Evolutionary conservation across 2,329 filamentous ascomycete genomes (phyloP).

Genomic region (Seiridium unicorne): DNA sequence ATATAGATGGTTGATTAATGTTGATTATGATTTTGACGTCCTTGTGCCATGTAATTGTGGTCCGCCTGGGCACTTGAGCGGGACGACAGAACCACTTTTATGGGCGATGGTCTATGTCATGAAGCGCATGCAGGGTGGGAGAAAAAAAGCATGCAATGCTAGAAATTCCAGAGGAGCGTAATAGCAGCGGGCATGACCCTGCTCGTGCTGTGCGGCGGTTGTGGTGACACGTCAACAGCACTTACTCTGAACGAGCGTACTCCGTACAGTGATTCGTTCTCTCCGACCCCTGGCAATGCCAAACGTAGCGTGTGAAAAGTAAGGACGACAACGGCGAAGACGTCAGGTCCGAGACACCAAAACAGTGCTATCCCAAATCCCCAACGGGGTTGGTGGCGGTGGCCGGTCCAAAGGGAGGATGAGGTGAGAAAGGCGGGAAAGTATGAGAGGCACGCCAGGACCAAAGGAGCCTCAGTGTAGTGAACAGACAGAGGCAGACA

Average conservation of each 20-base stretch:
- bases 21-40: neutral
- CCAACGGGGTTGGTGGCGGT: neutral
- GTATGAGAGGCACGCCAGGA: neutral
- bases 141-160: conserved; percentile 12
- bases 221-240: conserved; percentile 20
- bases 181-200: conserved; percentile 15
- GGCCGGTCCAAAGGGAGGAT: neutral
- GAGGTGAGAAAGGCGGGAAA: neutral
- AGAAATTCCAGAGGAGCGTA: conserved; percentile 14
- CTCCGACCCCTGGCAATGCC: conserved; percentile 7
- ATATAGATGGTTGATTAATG: neutral
- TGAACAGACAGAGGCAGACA: neutral
- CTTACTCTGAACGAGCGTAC: conserved; percentile 12
- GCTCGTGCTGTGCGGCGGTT: conserved; percentile 18
- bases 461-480: neutral
- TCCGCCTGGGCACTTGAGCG: neutral
- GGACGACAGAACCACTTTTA: conserved; percentile 5
- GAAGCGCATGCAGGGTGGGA: neutral
- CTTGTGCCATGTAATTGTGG: conserved; percentile 2
- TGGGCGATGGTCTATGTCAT: conserved; percentile 5
- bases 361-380: neutral
- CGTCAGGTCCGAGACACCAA: conserved; percentile 4
- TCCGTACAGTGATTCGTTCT: conserved; percentile 10
- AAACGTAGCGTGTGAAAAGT: conserved; percentile 6
- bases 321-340: conserved; percentile 5